Base-by-base conservation (phyloP, 2,329 filamentous ascomycete species). In the Aspergillus amoenus region DNA sequence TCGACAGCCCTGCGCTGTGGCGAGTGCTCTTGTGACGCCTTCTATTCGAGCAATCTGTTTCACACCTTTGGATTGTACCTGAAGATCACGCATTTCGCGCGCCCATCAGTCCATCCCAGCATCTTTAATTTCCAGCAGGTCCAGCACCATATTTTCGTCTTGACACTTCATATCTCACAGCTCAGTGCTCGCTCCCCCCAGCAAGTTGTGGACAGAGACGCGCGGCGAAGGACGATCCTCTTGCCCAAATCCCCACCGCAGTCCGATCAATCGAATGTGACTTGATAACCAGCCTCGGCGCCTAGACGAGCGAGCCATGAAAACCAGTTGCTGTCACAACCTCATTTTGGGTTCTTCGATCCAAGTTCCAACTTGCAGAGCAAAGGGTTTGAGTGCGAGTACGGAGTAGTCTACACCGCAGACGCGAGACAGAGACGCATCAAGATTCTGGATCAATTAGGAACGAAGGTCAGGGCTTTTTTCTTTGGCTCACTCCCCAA, bases 191-290 rank as follows among this genome's bases (percentile, higher is more conserved):
- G 9, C 41, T 21, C 42, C n/a, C n/a, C 8, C 21, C 6, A 15
- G 12, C 21, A 11, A 37, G 45, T 7, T 5, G n/a, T 21, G 22
- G 18, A 37, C 30, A 43, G 22, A 52, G 48, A 64, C 61, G 58
- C 58, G 61, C 60, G 57, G 60, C 60, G 54, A 56, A 54, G 55
- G 61, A 48, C 58, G 61, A 65, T 64, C 63, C 22, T 62, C 58
- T 32, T 46, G 42, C 37, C n/a, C 43, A 27, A 45, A 39, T 54
- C 51, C 41, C 54, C 60, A 56, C 57, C 21, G 22, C 32, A 21
- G 7, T 46, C 27, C 50, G 50, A 52, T 52, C 50, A 37, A 32
- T 52, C 50, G 49, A 22, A 34, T 43, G 40, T 41, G 11, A 40
- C 41, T 44, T 46, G 51, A 45, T 30, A 30, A 30, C 27, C 13